Evolutionary conservation across 2,329 filamentous ascomycete genomes (phyloP).

Genomic region (Colletotrichum sublineola): DNA sequence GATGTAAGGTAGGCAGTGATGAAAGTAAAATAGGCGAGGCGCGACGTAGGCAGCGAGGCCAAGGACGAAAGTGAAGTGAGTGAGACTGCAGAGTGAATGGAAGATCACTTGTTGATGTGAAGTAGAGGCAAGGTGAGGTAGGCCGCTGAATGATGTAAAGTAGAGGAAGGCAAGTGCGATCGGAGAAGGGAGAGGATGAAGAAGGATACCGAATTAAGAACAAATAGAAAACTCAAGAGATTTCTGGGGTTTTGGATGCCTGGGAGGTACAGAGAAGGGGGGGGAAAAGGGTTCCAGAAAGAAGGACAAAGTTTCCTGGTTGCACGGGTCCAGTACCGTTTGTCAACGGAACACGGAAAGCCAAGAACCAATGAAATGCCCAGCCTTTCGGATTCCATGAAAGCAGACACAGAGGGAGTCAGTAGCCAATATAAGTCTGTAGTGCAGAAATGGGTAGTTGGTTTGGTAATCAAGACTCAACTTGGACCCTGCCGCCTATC

Average conservation of each 20-base stretch:
- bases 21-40: background rate
- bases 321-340: background rate
- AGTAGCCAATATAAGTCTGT: too few species aligned
- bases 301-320: background rate
- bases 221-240: background rate
- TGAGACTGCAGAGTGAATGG: too few species aligned
- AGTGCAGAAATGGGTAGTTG: too few species aligned
- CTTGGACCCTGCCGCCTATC: too few species aligned
- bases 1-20: background rate
- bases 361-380: background rate
- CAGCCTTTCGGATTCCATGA: too few species aligned
- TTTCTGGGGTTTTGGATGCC: background rate
- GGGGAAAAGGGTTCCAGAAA: background rate
- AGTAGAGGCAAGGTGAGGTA: background rate
- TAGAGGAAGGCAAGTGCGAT: background rate
- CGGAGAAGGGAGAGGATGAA: background rate
- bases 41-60: background rate
- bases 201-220: background rate
- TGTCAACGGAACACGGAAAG: background rate
- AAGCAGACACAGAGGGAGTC: too few species aligned
- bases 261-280: background rate
- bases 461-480: background rate
- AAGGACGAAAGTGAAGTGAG: too few species aligned
- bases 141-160: background rate
- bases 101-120: background rate